Percentiles rank a stretch among this genome's conserved stretches.
These are phyloP conservation scores for Leucosporidium creatinivorum DNA, from an alignment of 768 basidiomycete genomes.

Conservation along the genomic window DNA sequence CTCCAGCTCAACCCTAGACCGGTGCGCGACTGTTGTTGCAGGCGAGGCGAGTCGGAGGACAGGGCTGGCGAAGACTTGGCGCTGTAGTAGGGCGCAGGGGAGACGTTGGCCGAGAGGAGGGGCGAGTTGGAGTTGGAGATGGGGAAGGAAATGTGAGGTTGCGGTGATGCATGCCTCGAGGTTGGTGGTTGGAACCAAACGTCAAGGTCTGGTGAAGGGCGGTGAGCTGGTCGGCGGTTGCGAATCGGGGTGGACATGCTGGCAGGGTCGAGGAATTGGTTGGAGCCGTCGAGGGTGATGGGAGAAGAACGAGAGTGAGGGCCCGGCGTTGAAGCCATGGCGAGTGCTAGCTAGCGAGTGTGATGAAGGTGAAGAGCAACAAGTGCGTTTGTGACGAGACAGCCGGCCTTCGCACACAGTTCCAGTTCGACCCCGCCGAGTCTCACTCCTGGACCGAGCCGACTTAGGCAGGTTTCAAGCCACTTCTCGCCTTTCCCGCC, in stretches of 20 bases:
- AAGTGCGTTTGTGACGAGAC: too few species aligned
- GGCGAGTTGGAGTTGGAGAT: slow-evolving; percentile 8
- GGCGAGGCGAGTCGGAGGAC: neutral
- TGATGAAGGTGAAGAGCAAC: too few species aligned
- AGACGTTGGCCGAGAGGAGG: neutral
- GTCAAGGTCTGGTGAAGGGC: slow-evolving; percentile 7
- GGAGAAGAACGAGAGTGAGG: neutral
- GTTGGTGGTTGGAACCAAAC: slow-evolving; percentile 12
- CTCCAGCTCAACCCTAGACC: slow-evolving; percentile 20
- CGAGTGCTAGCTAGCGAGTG: too few species aligned
- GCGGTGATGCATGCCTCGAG: neutral
- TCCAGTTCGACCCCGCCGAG: too few species aligned
- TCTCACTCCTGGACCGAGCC: too few species aligned
- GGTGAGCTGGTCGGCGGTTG: neutral
- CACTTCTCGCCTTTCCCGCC: too few species aligned
- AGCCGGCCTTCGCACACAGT: too few species aligned
- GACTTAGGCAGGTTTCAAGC: too few species aligned
- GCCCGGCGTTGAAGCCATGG: too few species aligned
- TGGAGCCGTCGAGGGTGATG: slow-evolving; percentile 22
- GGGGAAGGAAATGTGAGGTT: slow-evolving; percentile 22
- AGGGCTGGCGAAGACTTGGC: neutral
- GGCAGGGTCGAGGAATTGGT: slow-evolving; percentile 6
- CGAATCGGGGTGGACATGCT: slow-evolving; percentile 1
- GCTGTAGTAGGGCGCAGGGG: neutral
- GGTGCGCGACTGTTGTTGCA: neutral